Conservation (phyloP, 2,329 filamentous ascomycete species). For the Aspergillus japonicus region DNA sequence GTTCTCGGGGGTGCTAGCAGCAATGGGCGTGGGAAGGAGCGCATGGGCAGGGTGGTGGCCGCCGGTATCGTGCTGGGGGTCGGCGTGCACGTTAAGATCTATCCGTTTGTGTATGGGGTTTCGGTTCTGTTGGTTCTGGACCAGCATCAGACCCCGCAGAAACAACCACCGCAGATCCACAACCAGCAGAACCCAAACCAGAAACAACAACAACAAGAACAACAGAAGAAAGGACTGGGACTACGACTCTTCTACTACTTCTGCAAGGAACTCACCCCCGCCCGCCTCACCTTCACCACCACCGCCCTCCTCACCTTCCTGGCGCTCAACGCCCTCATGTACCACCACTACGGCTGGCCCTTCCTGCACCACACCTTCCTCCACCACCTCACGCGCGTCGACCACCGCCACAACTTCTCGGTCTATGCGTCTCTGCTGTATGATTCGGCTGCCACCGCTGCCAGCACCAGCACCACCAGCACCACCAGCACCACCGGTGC, state of each 20-base stretch:
- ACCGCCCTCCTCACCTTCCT: slow-evolving; percentile 72
- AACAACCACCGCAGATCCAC: too few relatives aligned
- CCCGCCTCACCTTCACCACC: slow-evolving; percentile 42
- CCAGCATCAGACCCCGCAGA: slow-evolving; percentile 21
- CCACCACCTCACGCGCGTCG: slow-evolving; percentile 87
- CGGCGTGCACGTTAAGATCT: slow-evolving; percentile 96
- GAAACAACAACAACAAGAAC: too few relatives aligned
- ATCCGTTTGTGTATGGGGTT: slow-evolving; percentile 91
- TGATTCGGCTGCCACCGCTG: slow-evolving; percentile 55
- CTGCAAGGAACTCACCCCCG: slow-evolving; percentile 37
- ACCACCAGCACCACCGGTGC: background rate
- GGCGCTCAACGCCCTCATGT: slow-evolving; percentile 76
- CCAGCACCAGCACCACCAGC: too few relatives aligned
- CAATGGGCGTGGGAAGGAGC: too few relatives aligned
- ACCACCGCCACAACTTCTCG: slow-evolving; percentile 98
- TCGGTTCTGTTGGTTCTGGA: slow-evolving; percentile 47
- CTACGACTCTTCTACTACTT: too few relatives aligned
- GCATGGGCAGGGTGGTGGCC: slow-evolving; percentile 48
- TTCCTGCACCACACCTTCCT: slow-evolving; percentile 90
- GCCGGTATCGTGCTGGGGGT: slow-evolving; percentile 77
- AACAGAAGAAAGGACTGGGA: too few relatives aligned
- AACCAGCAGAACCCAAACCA: background rate
- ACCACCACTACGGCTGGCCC: slow-evolving; percentile 68
- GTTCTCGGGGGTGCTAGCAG: slow-evolving; percentile 67
- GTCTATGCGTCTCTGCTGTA: slow-evolving; percentile 93